phyloP scores from a whole-genome alignment of 169 alveolate genomes.

The Plasmodium knowlesi region DNA sequence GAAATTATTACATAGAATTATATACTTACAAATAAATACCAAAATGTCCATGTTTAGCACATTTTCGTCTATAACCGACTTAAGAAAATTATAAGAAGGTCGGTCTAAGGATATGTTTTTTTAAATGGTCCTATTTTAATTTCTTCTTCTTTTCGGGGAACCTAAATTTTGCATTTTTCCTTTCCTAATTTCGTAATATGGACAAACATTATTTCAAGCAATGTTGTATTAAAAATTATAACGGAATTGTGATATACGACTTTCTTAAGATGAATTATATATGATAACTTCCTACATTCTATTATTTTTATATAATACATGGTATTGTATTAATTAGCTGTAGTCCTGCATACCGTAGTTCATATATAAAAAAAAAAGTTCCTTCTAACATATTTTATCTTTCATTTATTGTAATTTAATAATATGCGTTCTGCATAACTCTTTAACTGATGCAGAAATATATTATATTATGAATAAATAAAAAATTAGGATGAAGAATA shows the following conservation, averaged over 20 bases:
- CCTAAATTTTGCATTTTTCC: too few relatives aligned
- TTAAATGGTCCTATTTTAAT: too few relatives aligned
- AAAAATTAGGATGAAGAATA: not conserved
- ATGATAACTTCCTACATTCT: not conserved
- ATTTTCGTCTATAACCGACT: too few relatives aligned
- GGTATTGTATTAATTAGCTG: not conserved
- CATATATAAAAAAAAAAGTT: too few relatives aligned
- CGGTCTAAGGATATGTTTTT: too few relatives aligned
- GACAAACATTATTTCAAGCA: not conserved
- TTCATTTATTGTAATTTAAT: not conserved
- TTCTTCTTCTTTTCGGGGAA: too few relatives aligned
- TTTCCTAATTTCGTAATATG: too few relatives aligned
- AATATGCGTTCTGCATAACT: not conserved
- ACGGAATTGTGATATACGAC: not conserved
- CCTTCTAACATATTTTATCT: not conserved
- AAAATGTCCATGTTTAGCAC: too few relatives aligned
- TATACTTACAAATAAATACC: too few relatives aligned
- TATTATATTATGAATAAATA: not conserved
- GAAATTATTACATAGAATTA: too few relatives aligned
- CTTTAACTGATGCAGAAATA: not conserved
- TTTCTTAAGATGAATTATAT: too few relatives aligned
- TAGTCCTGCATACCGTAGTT: not conserved
- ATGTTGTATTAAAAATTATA: not conserved
- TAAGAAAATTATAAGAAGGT: too few relatives aligned
- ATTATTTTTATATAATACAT: not conserved